Percentiles rank a stretch among this genome's conserved stretches.
phyloP scores from a whole-genome alignment of 1,139 yeast species.

The Arxiozyma bovina region DNA sequence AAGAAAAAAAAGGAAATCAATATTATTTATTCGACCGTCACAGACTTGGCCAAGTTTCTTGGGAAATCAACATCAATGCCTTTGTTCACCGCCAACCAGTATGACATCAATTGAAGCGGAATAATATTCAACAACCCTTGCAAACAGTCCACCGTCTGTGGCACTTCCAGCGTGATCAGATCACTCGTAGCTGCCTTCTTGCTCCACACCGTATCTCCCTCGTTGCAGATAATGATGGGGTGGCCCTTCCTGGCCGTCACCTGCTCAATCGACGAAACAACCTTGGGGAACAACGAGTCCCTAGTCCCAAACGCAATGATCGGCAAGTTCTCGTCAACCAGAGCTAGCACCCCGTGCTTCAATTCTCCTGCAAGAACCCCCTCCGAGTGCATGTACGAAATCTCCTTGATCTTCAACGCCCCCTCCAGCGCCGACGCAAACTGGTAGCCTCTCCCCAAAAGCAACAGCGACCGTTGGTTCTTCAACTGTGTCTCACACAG shows the following conservation, averaged over 20 bases:
- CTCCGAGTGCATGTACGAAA: slow-evolving; percentile 97
- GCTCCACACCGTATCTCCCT: slow-evolving; percentile 63
- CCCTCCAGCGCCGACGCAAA: slow-evolving; percentile 97
- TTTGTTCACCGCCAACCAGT: slow-evolving; percentile 92
- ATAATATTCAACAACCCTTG: slow-evolving; percentile 93
- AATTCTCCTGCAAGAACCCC: slow-evolving; percentile 99
- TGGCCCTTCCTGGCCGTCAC: slow-evolving; percentile 96
- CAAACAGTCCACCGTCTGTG: slow-evolving; percentile 91
- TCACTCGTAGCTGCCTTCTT: slow-evolving; percentile 36
- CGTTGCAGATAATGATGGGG: slow-evolving; percentile 84
- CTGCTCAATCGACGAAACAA: slow-evolving; percentile 91
- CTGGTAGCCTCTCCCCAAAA: slow-evolving; percentile 96
- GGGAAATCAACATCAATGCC: slow-evolving; percentile 99
- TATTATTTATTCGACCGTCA: slow-evolving; percentile 59
- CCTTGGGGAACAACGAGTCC: slow-evolving; percentile 94
- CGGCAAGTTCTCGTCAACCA: slow-evolving; percentile 89
- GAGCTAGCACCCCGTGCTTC: slow-evolving; percentile 96
- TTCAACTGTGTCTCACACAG: slow-evolving; percentile 67
- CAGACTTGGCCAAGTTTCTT: slow-evolving; percentile 95
- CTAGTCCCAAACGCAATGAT: slow-evolving; percentile 95
- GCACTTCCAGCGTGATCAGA: slow-evolving; percentile 74
- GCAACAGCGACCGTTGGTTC: slow-evolving; percentile 75
- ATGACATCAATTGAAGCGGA: slow-evolving; percentile 92
- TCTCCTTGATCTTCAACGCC: slow-evolving; percentile 95
- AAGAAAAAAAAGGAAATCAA: neutral